These are phyloP conservation scores for Zymoseptoria crescenta DNA, from an alignment of 2,329 filamentous ascomycete species.

Conservation along the genomic window DNA sequence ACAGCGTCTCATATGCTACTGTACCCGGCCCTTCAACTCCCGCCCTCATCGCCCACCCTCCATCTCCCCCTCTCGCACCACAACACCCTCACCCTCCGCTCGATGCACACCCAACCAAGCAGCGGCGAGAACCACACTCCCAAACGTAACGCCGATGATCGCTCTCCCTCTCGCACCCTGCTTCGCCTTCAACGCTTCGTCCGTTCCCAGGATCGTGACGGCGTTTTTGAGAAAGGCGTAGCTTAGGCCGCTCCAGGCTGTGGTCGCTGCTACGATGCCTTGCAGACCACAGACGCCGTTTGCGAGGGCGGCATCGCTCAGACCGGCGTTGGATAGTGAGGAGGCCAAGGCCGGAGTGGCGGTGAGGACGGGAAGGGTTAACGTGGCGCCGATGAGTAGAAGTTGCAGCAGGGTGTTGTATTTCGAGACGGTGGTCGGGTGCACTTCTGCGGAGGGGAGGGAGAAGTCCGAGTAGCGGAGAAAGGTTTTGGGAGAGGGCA, in stretches of 20 bases:
- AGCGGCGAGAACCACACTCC: conserved; percentile 37
- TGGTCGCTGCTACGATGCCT: conserved; percentile 79
- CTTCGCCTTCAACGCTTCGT: conserved; percentile 41
- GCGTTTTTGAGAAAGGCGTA: conserved; percentile 88
- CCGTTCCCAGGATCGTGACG: conserved; percentile 66
- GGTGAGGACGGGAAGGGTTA: conserved; percentile 64
- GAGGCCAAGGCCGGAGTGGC: conserved; percentile 18
- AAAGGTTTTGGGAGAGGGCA: conserved; percentile 90
- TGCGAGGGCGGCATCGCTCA: conserved; percentile 26
- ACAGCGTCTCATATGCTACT: too few species aligned
- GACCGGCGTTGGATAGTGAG: conserved; percentile 16
- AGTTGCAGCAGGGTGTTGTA: conserved; percentile 90
- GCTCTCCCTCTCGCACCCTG: conserved; percentile 41
- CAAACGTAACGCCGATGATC: conserved; percentile 42
- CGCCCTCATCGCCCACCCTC: not conserved
- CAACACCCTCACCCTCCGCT: not conserved
- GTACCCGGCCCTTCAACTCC: too few species aligned
- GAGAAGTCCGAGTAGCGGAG: conserved; percentile 95
- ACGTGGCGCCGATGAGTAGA: conserved; percentile 74
- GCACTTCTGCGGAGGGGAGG: conserved; percentile 76
- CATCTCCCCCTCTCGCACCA: not conserved
- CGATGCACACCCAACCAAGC: conserved; percentile 19
- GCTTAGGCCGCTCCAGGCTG: conserved; percentile 86
- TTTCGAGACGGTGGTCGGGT: conserved; percentile 75
- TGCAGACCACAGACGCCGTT: conserved; percentile 42